Base-by-base conservation (phyloP, 1,284 basidiomycete species). In the Xanthoconium separans region DNA sequence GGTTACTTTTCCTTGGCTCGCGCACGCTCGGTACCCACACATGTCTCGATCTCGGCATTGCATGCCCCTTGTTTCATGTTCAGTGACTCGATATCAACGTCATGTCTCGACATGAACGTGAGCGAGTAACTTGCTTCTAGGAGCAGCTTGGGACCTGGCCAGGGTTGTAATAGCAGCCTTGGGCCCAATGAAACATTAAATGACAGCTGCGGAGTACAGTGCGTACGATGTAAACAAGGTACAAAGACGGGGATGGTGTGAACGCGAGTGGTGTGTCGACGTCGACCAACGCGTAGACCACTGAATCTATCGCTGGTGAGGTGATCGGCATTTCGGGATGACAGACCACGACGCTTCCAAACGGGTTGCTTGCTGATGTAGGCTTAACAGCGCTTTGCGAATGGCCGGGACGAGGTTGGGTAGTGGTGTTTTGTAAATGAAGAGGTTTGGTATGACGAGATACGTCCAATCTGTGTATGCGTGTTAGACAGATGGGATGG, bases 391-490 rank as follows among this genome's bases (percentile, higher is more conserved):
- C 1, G 36, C 36, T 37, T 37, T 37, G n/a, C n/a, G 36, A 15
- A 70, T 53, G 9, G 36, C 34, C 15, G 49, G 53, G 18, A 71
- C 41, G 36, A 70, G 54, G n/a, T 53, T 57, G 2, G 61, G 58
- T 1, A 69, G 52, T 8, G 69, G 62, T 37, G 51, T 58, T 42
- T 40, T 69, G 44, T 70, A 71, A 4, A 61, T 44, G 45, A 54
- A 27, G 16, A 70, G 53, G 36, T 51, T 20, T 13, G 69, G 69
- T 18, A 55, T 30, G n/a, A 70, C 54, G 12, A 72, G 48, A 44
- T 69, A 72, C 24, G 67, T 59, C 67, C 67, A 72, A 33, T 45
- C 69, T 71, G 18, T 18, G 22, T 16, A 13, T 5, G n/a, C 2
- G 0, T 9, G 40, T 66, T 8, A 65, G 51, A 11, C 16, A 11